phyloP scores from a whole-genome alignment of 2,329 filamentous ascomycete species.

The Diaporthe destruens region DNA sequence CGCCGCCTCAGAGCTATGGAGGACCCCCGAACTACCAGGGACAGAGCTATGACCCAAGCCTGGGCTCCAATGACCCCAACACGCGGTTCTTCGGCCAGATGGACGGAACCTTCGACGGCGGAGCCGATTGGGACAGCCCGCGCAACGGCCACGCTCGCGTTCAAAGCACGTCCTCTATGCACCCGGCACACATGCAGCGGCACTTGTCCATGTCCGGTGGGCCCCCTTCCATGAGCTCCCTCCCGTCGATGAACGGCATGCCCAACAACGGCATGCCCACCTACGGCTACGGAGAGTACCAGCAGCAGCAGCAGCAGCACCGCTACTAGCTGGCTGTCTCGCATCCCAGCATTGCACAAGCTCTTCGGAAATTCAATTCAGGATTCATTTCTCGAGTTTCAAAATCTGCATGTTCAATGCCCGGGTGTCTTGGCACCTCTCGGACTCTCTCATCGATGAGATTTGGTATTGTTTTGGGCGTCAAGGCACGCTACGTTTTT shows the following conservation, averaged over 20 bases:
- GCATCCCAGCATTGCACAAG: neutral
- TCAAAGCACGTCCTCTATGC: slow-evolving; percentile 36
- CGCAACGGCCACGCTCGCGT: slow-evolving; percentile 38
- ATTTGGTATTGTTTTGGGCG: slow-evolving; percentile 11
- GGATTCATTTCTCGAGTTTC: neutral
- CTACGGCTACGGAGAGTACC: slow-evolving; percentile 19
- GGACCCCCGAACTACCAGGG: slow-evolving; percentile 34
- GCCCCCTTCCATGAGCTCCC: slow-evolving; percentile 31
- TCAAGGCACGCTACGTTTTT: slow-evolving; percentile 22
- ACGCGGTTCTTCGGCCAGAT: slow-evolving; percentile 25
- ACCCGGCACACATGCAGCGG: slow-evolving; percentile 28
- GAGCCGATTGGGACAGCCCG: slow-evolving; percentile 31
- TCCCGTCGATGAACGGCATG: slow-evolving; percentile 40
- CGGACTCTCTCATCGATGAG: slow-evolving; percentile 1
- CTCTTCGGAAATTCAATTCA: neutral
- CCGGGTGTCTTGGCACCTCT: neutral
- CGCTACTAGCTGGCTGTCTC: slow-evolving; percentile 1
- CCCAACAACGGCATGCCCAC: neutral
- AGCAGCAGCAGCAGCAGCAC: slow-evolving; percentile 33
- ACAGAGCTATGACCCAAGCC: slow-evolving; percentile 29
- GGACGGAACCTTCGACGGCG: slow-evolving; percentile 16
- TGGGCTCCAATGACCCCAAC: slow-evolving; percentile 1
- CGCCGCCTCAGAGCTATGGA: slow-evolving; percentile 33
- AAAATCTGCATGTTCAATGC: neutral
- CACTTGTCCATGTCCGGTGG: slow-evolving; percentile 30